Evolutionary conservation across 129 eudicot genomes (phyloP).

Genomic region (Escallonia herrerae): DNA sequence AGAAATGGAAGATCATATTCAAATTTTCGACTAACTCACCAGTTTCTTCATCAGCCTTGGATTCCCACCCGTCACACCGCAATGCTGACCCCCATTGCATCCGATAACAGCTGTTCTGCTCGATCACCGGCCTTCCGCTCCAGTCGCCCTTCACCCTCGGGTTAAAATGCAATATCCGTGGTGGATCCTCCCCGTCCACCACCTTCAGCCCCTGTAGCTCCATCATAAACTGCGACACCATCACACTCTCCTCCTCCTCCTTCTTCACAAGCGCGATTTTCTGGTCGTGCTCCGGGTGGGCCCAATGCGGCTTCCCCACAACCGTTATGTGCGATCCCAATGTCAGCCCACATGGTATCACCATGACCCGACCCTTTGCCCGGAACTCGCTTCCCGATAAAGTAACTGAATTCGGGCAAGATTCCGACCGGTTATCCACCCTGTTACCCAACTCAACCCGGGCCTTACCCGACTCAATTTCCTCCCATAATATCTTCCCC

Average conservation of each 20-base stretch:
- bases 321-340: slow-evolving; percentile 77
- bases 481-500: slow-evolving; percentile 66
- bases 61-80: slow-evolving; percentile 86
- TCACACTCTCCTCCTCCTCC: slow-evolving; percentile 60
- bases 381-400: slow-evolving; percentile 44
- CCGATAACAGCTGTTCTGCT: slow-evolving; percentile 81
- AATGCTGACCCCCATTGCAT: slow-evolving; percentile 88
- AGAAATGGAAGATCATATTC: too few relatives aligned
- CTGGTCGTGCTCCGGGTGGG: slow-evolving; percentile 70
- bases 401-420: slow-evolving; percentile 65
- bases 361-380: slow-evolving; percentile 43
- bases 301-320: slow-evolving; percentile 61
- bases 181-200: slow-evolving; percentile 91
- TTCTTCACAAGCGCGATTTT: slow-evolving; percentile 70
- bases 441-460: slow-evolving; percentile 14
- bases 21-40: slow-evolving; percentile 32
- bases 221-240: slow-evolving; percentile 92
- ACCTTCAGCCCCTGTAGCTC: slow-evolving; percentile 86
- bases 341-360: slow-evolving; percentile 87
- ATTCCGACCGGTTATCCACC: slow-evolving; percentile 28
- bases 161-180: slow-evolving; percentile 78
- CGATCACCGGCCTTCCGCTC: slow-evolving; percentile 92
- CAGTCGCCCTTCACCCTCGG: slow-evolving; percentile 92
- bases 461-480: slow-evolving; percentile 41
- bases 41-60: slow-evolving; percentile 80